phyloP scores from a whole-genome alignment of 2,329 filamentous ascomycete genomes.

The Alternaria sp. region DNA sequence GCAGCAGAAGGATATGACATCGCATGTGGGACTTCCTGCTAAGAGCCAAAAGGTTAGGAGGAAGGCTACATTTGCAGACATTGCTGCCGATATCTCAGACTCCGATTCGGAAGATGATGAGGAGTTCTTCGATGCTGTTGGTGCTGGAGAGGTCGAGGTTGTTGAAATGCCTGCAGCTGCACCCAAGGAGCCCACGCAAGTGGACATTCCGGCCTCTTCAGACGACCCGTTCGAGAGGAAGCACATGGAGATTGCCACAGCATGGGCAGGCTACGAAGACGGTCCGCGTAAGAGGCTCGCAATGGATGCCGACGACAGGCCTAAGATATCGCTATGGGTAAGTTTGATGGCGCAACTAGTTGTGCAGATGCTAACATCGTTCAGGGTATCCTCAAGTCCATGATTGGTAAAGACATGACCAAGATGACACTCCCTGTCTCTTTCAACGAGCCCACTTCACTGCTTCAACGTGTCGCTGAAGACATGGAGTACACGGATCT shows the following conservation, averaged over 20 bases:
- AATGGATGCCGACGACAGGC: constrained; percentile 89
- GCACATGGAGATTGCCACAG: constrained; percentile 71
- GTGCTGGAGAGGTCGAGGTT: constrained; percentile 88
- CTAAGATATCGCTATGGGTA: constrained; percentile 96
- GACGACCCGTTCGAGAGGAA: constrained; percentile 59
- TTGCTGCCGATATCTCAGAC: constrained; percentile 70
- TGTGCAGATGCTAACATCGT: constrained; percentile 28
- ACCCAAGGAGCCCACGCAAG: constrained; percentile 48
- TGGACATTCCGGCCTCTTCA: constrained; percentile 38
- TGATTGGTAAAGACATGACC: constrained; percentile 99
- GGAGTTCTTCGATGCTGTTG: constrained; percentile 97
- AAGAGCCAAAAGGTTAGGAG: constrained; percentile 52
- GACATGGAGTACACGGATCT: constrained; percentile 98
- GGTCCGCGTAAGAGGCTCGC: constrained; percentile 79
- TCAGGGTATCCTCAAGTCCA: constrained; percentile 94
- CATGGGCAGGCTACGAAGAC: constrained; percentile 91
- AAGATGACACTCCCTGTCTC: constrained; percentile 99
- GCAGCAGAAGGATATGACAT: constrained; percentile 34
- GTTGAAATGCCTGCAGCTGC: constrained; percentile 64
- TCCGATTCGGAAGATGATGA: constrained; percentile 80
- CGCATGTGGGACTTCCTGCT: constrained; percentile 23
- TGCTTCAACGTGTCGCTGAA: constrained; percentile 92
- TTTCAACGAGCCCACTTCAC: constrained; percentile 96
- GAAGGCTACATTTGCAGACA: constrained; percentile 71
- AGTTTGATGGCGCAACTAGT: not conserved